phyloP scores from a whole-genome alignment of 2,329 filamentous ascomycete genomes.

The Epichloe amarillans region DNA sequence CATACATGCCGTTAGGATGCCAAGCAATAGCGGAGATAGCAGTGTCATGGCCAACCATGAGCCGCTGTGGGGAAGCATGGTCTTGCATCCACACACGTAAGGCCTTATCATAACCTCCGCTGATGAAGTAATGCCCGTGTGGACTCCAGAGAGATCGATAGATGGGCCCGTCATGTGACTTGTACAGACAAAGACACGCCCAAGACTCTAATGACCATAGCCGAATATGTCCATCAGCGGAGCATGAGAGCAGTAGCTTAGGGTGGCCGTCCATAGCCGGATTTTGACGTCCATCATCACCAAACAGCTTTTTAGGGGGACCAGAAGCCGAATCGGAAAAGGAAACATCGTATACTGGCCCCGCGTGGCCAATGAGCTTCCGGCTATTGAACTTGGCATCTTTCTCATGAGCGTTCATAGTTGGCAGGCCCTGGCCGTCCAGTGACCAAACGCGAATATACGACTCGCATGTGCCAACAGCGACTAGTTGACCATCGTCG shows the following conservation, averaged over 20 bases:
- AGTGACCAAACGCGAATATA: conserved; percentile 93
- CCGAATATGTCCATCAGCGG: conserved; percentile 75
- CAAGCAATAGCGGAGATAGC: conserved; percentile 85
- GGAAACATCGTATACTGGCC: conserved; percentile 74
- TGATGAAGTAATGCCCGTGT: conserved; percentile 89
- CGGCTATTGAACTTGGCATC: conserved; percentile 47
- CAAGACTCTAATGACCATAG: conserved; percentile 89
- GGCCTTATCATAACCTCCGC: conserved; percentile 77
- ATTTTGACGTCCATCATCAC: conserved; percentile 29
- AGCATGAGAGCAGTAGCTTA: conserved; percentile 74
- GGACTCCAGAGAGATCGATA: conserved; percentile 85
- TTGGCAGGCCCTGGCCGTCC: conserved; percentile 68
- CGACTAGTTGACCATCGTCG: conserved; percentile 74
- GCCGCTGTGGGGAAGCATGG: conserved; percentile 74
- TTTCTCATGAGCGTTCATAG: conserved; percentile 46
- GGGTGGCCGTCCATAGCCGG: conserved; percentile 39
- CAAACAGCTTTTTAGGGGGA: conserved; percentile 35
- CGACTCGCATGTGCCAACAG: conserved; percentile 81
- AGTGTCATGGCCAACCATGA: conserved; percentile 86
- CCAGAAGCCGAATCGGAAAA: conserved; percentile 64
- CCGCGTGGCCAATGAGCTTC: conserved; percentile 79
- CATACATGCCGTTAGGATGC: conserved; percentile 86
- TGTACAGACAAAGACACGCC: conserved; percentile 88
- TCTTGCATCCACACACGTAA: conserved; percentile 87
- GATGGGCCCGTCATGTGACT: conserved; percentile 79